Evolutionary conservation across 169 alveolate genomes (phyloP).

Genomic region (Plasmodium sp.): DNA sequence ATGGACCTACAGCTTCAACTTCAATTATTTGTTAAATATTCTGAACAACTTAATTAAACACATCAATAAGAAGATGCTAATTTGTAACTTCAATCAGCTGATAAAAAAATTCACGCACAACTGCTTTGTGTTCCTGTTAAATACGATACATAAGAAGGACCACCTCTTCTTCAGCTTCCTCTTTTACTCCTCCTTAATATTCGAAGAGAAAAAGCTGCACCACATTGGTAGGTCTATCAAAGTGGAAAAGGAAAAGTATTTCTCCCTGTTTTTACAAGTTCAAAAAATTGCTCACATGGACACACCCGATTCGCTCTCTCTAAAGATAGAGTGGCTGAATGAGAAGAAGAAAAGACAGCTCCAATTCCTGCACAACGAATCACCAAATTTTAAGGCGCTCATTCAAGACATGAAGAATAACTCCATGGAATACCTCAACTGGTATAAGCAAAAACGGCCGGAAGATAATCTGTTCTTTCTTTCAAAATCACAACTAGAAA

Average conservation of each 20-base stretch:
- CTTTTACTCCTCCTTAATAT: constrained; percentile 43
- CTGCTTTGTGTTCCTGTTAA: constrained; percentile 56
- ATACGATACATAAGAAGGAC: constrained; percentile 43
- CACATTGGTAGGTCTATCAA: background rate
- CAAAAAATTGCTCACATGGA: background rate
- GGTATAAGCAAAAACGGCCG: constrained; percentile 44
- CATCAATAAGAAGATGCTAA: constrained; percentile 67
- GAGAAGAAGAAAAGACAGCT: constrained; percentile 21
- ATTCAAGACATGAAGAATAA: constrained; percentile 39
- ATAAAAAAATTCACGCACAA: constrained; percentile 69
- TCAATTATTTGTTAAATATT: constrained; percentile 61
- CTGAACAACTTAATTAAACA: constrained; percentile 48
- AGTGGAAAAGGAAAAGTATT: constrained; percentile 54
- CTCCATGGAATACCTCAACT: constrained; percentile 37
- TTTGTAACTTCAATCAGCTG: constrained; percentile 64
- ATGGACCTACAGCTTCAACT: constrained; percentile 23
- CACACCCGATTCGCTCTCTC: background rate
- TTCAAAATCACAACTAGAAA: constrained; percentile 11
- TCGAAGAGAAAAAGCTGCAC: constrained; percentile 39
- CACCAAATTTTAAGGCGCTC: constrained; percentile 1
- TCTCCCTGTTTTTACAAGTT: constrained; percentile 25
- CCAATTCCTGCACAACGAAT: constrained; percentile 19
- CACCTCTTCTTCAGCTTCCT: constrained; percentile 31
- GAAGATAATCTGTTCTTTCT: constrained; percentile 58
- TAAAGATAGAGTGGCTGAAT: constrained; percentile 47